These are phyloP conservation scores for Berberis vulgaris DNA, from an alignment of 164 flowering plant species.

Conservation along the genomic window DNA sequence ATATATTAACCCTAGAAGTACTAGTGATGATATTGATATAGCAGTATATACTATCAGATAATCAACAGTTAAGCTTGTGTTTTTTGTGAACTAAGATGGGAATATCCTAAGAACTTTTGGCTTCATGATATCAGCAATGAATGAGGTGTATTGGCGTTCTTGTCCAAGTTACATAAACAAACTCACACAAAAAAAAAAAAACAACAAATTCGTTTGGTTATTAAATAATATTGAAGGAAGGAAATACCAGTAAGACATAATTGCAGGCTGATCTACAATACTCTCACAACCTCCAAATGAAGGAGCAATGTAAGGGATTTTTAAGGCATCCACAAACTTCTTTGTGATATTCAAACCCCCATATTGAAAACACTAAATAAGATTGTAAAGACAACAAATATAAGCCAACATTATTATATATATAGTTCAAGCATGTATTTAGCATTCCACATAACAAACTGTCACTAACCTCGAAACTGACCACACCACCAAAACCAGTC, in stretches of 20 bases:
- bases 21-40: no score
- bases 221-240: neutral
- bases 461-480: slow-evolving; percentile 84
- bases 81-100: neutral
- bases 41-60: no score
- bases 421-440: no score
- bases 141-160: no score
- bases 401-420: no score
- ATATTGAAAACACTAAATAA: slow-evolving; percentile 9
- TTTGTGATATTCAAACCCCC: slow-evolving; percentile 65
- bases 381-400: neutral
- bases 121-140: no score
- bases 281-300: slow-evolving; percentile 99
- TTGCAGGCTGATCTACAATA: slow-evolving; percentile 92
- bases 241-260: slow-evolving; percentile 95
- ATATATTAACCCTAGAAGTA: no score
- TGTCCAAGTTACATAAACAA: neutral
- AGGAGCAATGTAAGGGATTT: slow-evolving; percentile 89
- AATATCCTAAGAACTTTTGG: no score
- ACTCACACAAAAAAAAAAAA: neutral
- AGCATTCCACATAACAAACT: no score
- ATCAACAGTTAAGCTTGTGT: no score
- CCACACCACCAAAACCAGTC: slow-evolving; percentile 99
- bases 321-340: slow-evolving; percentile 70
- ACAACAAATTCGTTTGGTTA: no score